A percentile compares a stretch with the other conserved stretches of the same genome.
Conservation (phyloP, 2,329 filamentous ascomycete species). For the Boeremia exigua region DNA sequence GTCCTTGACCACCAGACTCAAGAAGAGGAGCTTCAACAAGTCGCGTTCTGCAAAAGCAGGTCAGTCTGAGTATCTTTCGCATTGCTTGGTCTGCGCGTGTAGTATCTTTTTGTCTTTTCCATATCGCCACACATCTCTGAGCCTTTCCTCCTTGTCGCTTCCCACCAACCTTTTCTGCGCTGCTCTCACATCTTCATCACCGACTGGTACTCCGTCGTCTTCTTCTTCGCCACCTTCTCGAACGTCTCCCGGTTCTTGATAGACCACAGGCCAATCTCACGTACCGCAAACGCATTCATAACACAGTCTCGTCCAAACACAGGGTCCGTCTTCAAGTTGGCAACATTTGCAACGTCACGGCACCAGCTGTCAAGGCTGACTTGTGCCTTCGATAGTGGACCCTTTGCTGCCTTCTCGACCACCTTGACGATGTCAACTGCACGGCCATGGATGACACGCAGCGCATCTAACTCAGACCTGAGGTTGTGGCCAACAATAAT, state of each 20-base stretch:
- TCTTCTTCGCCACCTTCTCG: conserved; percentile 44
- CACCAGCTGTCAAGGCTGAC: conserved; percentile 40
- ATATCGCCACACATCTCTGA: not conserved
- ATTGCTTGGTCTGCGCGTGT: conserved; percentile 1
- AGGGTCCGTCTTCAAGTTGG: conserved; percentile 21
- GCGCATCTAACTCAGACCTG: conserved; percentile 39
- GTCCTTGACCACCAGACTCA: not conserved
- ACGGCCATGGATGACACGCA: conserved; percentile 45
- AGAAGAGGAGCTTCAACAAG: not conserved
- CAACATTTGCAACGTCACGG: conserved; percentile 23
- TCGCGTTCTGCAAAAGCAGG: not conserved
- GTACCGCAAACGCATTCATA: conserved; percentile 58
- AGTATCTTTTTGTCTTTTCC: not conserved
- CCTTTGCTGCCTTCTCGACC: conserved; percentile 43
- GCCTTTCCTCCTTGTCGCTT: not conserved
- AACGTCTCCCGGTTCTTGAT: conserved; percentile 50
- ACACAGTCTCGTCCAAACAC: conserved; percentile 54
- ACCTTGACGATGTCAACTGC: conserved; percentile 40
- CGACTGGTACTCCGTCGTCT: conserved; percentile 34
- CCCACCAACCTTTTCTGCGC: not conserved
- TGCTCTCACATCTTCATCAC: conserved; percentile 1
- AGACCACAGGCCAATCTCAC: conserved; percentile 58
- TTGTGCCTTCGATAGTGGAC: conserved; percentile 38
- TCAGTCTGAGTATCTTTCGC: not conserved
- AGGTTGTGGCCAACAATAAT: conserved; percentile 46